These are phyloP conservation scores for Prunus mira DNA, from an alignment of 306 rosid species.

Conservation along the genomic window DNA sequence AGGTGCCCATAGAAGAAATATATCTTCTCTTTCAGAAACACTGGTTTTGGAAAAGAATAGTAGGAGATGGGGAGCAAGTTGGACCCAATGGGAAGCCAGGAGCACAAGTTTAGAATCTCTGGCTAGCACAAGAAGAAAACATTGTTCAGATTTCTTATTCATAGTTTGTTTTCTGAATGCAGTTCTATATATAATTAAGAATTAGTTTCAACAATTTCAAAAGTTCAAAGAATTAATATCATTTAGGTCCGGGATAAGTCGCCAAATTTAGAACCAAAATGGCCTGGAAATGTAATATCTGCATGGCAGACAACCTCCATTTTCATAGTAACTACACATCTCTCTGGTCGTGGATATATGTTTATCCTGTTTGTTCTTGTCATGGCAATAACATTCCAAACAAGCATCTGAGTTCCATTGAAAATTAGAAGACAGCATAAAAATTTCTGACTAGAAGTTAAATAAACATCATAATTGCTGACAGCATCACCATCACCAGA, in stretches of 20 bases:
- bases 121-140: background rate
- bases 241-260: background rate
- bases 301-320: no score
- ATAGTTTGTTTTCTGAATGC: background rate
- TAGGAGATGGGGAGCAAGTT: conserved; percentile 30
- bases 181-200: background rate
- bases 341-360: no score
- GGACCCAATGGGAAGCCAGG: conserved; percentile 27
- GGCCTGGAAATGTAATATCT: no score
- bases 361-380: no score
- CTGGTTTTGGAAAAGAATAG: conserved; percentile 78
- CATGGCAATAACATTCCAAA: no score
- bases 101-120: conserved; percentile 16
- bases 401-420: no score
- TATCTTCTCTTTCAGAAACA: conserved; percentile 80
- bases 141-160: background rate
- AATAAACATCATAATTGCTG: no score
- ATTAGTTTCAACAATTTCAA: background rate
- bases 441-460: no score
- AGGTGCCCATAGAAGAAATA: conserved; percentile 91
- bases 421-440: no score
- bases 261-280: background rate
- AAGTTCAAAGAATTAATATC: background rate
- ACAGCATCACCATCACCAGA: no score
- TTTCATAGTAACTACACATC: no score